phyloP scores from a whole-genome alignment of 2,329 filamentous ascomycete species.

The Fusarium chaquense region DNA sequence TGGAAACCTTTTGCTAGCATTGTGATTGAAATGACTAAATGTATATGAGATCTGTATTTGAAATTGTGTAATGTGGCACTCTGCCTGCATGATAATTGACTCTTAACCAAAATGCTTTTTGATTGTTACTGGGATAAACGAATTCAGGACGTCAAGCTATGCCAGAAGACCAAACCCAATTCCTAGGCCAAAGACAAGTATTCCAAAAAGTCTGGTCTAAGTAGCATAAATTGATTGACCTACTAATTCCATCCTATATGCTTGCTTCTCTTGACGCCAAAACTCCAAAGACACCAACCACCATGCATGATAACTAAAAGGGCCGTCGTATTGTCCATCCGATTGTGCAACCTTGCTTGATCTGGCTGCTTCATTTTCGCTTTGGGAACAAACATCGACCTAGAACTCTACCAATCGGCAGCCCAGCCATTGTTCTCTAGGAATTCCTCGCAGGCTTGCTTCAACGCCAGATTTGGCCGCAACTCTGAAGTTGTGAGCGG shows the following conservation, averaged over 20 bases:
- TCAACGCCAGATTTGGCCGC: slow-evolving; percentile 83
- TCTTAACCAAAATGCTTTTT: no score
- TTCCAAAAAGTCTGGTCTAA: no score
- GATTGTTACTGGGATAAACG: background rate
- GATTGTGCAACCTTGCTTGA: background rate
- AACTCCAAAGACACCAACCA: background rate
- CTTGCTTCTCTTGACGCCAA: background rate
- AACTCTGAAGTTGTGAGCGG: slow-evolving; percentile 76
- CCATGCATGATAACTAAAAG: background rate
- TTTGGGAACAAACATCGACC: no score
- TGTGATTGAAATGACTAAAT: background rate
- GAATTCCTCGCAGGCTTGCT: slow-evolving; percentile 86
- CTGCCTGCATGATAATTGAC: no score
- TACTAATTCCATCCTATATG: no score
- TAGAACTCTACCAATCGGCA: slow-evolving; percentile 77
- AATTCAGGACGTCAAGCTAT: background rate
- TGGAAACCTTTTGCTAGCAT: background rate
- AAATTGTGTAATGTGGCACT: background rate
- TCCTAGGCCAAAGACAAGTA: no score
- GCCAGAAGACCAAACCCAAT: background rate
- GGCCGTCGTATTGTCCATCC: background rate
- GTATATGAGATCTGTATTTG: background rate
- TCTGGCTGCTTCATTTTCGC: background rate
- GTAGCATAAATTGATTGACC: no score
- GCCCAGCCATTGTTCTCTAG: slow-evolving; percentile 90